A percentile compares a stretch with the other conserved stretches of the same genome.
phyloP scores from a whole-genome alignment of 1,284 basidiomycete genomes.

The Agroathelia rolfsii region DNA sequence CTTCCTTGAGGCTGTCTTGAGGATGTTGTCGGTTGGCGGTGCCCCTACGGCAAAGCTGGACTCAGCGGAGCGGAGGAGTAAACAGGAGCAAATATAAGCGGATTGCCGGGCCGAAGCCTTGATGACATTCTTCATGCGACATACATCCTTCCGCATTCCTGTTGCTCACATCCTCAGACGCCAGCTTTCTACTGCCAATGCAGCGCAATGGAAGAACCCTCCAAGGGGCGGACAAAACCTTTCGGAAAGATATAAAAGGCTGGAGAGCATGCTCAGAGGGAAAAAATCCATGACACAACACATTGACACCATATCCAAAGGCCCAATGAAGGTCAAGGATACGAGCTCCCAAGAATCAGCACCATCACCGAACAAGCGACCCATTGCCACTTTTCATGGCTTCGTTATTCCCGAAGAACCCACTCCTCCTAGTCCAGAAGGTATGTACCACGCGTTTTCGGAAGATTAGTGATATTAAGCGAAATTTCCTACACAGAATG shows the following conservation, averaged over 20 bases:
- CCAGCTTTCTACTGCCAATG: no score
- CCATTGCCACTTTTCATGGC: constrained; percentile 37
- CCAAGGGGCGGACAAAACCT: constrained; percentile 36
- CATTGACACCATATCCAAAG: constrained; percentile 16
- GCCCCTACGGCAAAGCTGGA: no score
- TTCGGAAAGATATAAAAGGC: constrained; percentile 37
- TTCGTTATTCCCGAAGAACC: constrained; percentile 52
- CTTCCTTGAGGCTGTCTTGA: no score
- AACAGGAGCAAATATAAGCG: no score
- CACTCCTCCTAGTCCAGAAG: constrained; percentile 50
- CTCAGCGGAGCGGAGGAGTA: no score
- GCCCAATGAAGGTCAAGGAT: neutral
- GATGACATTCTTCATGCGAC: no score
- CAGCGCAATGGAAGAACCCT: no score
- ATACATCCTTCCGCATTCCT: no score
- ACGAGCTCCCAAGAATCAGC: constrained; percentile 6
- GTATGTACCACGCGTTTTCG: constrained; percentile 26
- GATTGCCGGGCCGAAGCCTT: no score
- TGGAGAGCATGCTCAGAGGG: constrained; percentile 44
- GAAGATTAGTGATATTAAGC: constrained; percentile 3
- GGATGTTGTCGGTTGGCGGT: no score
- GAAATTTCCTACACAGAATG: constrained; percentile 48
- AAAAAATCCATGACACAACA: constrained; percentile 30
- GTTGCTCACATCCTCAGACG: no score
- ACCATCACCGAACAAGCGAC: constrained; percentile 3